Percentiles rank a stretch among this genome's conserved stretches.
Conservation (phyloP, 768 basidiomycete genomes). For the Astraeus odoratus region DNA sequence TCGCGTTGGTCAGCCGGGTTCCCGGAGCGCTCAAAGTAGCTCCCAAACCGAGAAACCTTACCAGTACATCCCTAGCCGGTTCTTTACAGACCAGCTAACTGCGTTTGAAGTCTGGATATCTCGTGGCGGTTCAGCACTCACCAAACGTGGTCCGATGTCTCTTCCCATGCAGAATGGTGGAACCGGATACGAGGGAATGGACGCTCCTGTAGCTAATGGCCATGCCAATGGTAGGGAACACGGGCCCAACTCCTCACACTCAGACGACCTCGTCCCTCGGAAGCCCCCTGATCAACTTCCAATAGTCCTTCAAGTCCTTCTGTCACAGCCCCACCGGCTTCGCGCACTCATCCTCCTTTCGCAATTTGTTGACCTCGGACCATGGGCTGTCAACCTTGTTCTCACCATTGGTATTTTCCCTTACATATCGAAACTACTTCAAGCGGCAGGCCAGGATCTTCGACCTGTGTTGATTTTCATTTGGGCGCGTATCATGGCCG, state of each 20-base stretch:
- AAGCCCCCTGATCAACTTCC: constrained; percentile 97
- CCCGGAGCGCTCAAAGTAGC: constrained; percentile 19
- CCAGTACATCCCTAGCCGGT: constrained; percentile 77
- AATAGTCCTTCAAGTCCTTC: constrained; percentile 93
- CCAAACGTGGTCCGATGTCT: constrained; percentile 68
- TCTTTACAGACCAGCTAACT: constrained; percentile 93
- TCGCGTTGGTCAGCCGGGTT: constrained; percentile 11
- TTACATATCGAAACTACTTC: constrained; percentile 93
- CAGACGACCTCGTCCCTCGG: constrained; percentile 60
- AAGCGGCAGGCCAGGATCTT: constrained; percentile 92
- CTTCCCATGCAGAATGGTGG: constrained; percentile 45
- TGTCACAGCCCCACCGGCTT: constrained; percentile 93
- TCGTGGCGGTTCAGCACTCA: constrained; percentile 81
- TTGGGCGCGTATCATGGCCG: constrained; percentile 95
- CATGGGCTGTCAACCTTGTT: constrained; percentile 97
- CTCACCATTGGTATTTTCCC: constrained; percentile 97
- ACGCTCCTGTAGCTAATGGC: constrained; percentile 9
- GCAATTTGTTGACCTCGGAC: constrained; percentile 96
- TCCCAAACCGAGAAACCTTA: constrained; percentile 44
- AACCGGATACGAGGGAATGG: constrained; percentile 21
- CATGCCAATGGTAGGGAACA: constrained; percentile 10
- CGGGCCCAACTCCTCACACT: not conserved
- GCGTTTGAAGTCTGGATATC: constrained; percentile 99
- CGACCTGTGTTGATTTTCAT: constrained; percentile 98
- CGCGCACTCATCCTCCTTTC: constrained; percentile 93